Evolutionary conservation across 2,329 filamentous ascomycete genomes (phyloP), one percentile per base, ranked within the genome.

Genomic region (Colletotrichum chlorophyti): DNA sequence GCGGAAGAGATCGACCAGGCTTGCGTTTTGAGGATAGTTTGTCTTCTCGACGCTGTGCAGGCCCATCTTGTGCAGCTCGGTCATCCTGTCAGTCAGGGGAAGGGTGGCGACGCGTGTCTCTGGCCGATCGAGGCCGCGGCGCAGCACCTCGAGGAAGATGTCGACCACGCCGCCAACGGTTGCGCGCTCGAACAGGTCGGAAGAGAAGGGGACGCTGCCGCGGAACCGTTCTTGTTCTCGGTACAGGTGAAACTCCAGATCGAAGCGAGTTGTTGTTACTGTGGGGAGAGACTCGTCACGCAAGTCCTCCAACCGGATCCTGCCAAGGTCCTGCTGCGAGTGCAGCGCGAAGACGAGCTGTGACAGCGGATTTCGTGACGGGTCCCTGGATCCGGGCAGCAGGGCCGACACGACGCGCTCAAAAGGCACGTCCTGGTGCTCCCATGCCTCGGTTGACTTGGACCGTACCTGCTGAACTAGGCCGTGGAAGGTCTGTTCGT

Each of bases 341-440:
- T 47, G 43, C 17, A 47, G 43, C 7, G 43, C 43, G 14, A 47
- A 47, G 4, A 6, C 32, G 10, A 47, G 43, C n/a, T 47, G 43
- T 5, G 32, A 21, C 7, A 47, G 43, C 12, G 43, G 43, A 15
- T 47, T 47, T 11, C 43, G 10, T 6, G 43, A 47, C 2, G 27
- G 15, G 15, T 47, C 43, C 5, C 32, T 34, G 1, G 43, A 47
- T 12, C 43, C 43, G 2, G 43, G 43, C 11, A 47, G 12, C 8
- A 47, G 15, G 2, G 43, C 43, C 21, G 43, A 47, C 21, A 47
- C 43, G 14, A 47, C 10, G 6, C 29, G 43, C 17, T 47, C 43
- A 14, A 47, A 47, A 7, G 43, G 43, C 19, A 47, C 43, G 10
- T 47, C 29, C 11, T 47, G 43, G 43, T 47, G 27, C 27, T 47